These are phyloP conservation scores for Pichia californica DNA, from an alignment of 805 yeast genomes.

Conservation along the genomic window DNA sequence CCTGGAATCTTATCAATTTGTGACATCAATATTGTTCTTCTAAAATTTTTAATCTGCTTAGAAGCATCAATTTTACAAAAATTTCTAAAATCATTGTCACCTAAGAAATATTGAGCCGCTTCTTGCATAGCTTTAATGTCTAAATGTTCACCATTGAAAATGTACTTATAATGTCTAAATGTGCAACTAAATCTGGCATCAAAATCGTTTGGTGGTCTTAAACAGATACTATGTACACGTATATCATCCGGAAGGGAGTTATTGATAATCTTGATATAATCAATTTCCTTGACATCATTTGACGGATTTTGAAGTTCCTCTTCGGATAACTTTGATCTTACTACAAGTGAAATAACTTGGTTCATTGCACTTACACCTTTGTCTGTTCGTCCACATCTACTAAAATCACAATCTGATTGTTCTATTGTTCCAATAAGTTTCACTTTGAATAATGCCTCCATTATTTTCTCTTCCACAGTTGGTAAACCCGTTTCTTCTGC, in stretches of 20 bases:
- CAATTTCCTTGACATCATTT: conserved; percentile 63
- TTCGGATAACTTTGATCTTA: conserved; percentile 58
- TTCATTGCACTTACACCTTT: conserved; percentile 96
- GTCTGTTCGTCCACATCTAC: conserved; percentile 93
- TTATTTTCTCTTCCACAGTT: conserved; percentile 74
- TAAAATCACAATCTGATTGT: conserved; percentile 61
- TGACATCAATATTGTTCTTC: conserved; percentile 48
- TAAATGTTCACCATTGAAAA: conserved; percentile 53
- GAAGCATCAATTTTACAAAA: conserved; percentile 93
- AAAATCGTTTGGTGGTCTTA: conserved; percentile 76
- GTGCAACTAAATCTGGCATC: conserved; percentile 91
- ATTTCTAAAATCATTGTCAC: conserved; percentile 87
- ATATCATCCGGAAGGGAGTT: conserved; percentile 76
- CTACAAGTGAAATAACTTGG: conserved; percentile 77
- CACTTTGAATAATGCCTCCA: conserved; percentile 65
- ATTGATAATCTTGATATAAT: conserved; percentile 71
- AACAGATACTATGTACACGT: conserved; percentile 70
- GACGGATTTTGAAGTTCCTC: conserved; percentile 56
- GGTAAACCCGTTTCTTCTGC: conserved; percentile 70
- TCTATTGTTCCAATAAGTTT: conserved; percentile 55
- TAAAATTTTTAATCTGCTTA: conserved; percentile 78
- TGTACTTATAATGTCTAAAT: conserved; percentile 80
- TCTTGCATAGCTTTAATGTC: conserved; percentile 60
- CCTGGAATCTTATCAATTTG: conserved; percentile 18
- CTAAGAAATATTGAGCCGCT: conserved; percentile 59